These are phyloP conservation scores for Cornus suecica DNA, from an alignment of 148 eudicot genomes.

Conservation along the genomic window DNA sequence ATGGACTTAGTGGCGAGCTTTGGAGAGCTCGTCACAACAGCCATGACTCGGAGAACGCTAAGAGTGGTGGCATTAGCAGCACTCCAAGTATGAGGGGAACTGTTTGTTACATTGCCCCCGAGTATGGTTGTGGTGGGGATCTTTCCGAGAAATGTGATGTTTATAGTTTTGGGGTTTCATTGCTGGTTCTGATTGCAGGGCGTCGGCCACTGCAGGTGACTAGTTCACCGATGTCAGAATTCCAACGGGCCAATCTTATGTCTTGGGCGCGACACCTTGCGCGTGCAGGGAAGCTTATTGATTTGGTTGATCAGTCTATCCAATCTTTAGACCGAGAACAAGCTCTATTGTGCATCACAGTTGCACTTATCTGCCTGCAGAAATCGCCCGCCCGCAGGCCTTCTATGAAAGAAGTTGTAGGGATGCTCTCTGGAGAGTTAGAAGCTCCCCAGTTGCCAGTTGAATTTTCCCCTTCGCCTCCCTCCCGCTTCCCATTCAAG, in stretches of 20 bases:
- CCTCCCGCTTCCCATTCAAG: constrained; percentile 50
- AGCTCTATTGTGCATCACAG: constrained; percentile 60
- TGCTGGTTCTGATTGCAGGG: constrained; percentile 76
- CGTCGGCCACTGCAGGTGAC: constrained; percentile 84
- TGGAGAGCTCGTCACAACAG: constrained; percentile 54
- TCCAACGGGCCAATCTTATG: constrained; percentile 81
- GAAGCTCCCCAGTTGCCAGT: constrained; percentile 65
- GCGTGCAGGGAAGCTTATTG: constrained; percentile 84
- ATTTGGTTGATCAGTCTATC: constrained; percentile 63
- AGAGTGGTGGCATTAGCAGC: constrained; percentile 81
- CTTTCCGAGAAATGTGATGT: constrained; percentile 91
- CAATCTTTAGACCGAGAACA: constrained; percentile 50
- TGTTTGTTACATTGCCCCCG: constrained; percentile 88
- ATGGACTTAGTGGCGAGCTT: constrained; percentile 76
- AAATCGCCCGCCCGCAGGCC: constrained; percentile 70
- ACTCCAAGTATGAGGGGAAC: constrained; percentile 98
- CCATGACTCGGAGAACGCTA: constrained; percentile 71
- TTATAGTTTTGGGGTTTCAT: constrained; percentile 78
- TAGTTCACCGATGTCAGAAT: constrained; percentile 80
- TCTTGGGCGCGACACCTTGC: constrained; percentile 91
- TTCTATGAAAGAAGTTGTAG: constrained; percentile 88
- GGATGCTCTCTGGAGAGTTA: constrained; percentile 81
- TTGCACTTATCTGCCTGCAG: constrained; percentile 87
- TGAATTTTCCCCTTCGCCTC: constrained; percentile 70
- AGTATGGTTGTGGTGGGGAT: constrained; percentile 67